Evolutionary conservation across 768 basidiomycete genomes (phyloP), one percentile per base, ranked within the genome.

Genomic region (Rhizopogon vinicolor): DNA sequence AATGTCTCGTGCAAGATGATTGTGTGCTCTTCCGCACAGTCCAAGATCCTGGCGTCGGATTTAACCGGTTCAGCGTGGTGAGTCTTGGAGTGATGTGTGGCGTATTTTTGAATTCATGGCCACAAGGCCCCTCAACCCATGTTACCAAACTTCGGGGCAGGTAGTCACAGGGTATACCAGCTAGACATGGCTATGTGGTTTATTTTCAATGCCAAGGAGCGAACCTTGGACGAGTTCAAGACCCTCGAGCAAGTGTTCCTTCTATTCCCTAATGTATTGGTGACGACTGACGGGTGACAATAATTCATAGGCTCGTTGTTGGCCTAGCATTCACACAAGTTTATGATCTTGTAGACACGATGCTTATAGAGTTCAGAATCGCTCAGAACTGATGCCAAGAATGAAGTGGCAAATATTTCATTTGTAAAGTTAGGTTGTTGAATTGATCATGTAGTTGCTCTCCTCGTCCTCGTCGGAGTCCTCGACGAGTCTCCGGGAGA

Each of bases 121-220:
- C 61, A 46, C 8, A 46, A 45, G 57, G 78, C 76, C 0, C 79
- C 79, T 0, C 71, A 74, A 51, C 79, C 78, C 0, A 63, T 81
- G 44, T 67, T 81, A 3, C 71, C 78, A 5, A 81, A 79, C 61
- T 79, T 73, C 51, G 79, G 78, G n/a, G 67, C 72, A 7, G 79
- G 75, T 1, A 68, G 65, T 40, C 63, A 74, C 40, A 63, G 73
- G 4, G 66, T 66, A 35, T 80, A 80, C 56, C 64, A 75, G 28
- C 72, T 72, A 45, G 80, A 82, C 53, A 49, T 80, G 40, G 72
- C 71, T 51, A 78, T 81, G 78, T 74, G 78, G 72, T 46, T 63
- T n/a, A 18, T 71, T 9, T 61, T 75, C n/a, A 78, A 81, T 44
- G 63, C 69, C 6, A 69, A 74, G 58, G 79, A 80, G 55, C 73